Evolutionary conservation across 345 rosid genomes (phyloP).

Genomic region (Moricandia arvensis): DNA sequence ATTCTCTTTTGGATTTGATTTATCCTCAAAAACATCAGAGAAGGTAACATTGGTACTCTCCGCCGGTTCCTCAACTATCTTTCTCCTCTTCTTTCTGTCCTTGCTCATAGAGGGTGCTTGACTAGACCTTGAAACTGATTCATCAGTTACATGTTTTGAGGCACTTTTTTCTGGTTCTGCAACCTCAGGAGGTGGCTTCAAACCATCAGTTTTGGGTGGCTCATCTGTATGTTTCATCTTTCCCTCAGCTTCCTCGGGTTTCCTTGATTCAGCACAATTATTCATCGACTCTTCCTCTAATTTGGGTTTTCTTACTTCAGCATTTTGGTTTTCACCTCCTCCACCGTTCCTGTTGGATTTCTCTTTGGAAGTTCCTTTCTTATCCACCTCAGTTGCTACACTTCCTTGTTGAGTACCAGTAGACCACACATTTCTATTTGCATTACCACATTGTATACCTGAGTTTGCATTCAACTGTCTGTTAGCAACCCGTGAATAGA

Average conservation of each 20-base stretch:
- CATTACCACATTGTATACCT: conserved; percentile 29
- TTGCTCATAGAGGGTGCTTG: conserved; percentile 30
- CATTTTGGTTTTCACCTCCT: conserved; percentile 15
- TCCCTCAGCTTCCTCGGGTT: background rate
- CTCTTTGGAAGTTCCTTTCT: conserved; percentile 30
- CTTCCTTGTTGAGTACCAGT: conserved; percentile 19
- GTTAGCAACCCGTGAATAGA: conserved; percentile 21
- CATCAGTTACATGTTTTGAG: conserved; percentile 28
- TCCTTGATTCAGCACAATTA: background rate
- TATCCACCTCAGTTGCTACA: conserved; percentile 32
- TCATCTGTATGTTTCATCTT: conserved; percentile 18
- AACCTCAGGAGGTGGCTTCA: conserved; percentile 24
- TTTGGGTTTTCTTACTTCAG: conserved; percentile 6
- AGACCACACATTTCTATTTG: conserved; percentile 35
- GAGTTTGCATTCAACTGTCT: conserved; percentile 37
- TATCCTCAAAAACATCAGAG: conserved; percentile 10
- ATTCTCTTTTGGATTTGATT: conserved; percentile 30
- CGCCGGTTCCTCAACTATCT: conserved; percentile 37
- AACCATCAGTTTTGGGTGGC: conserved; percentile 24
- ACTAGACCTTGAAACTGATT: conserved; percentile 29
- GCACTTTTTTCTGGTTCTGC: conserved; percentile 28
- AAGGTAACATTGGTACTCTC: background rate
- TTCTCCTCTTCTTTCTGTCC: conserved; percentile 43
- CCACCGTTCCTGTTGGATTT: conserved; percentile 30
- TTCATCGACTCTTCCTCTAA: background rate